Evolutionary conservation across 306 rosid species (phyloP).

Genomic region (barrel medic (Medicago truncatula)): MtrunA17r5.0-ANR NC_053045.1:35065001-35065500

Average conservation of each 20-base stretch:
- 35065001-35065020: constrained; percentile 44
- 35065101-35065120: constrained; percentile 9
- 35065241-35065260: not conserved
- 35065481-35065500: not conserved
- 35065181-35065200: not conserved
- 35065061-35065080: constrained; percentile 8
- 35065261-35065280: not conserved
- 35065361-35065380: constrained; percentile 3
- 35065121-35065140: constrained; percentile 15
- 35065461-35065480: too few relatives aligned
- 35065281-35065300: not conserved
- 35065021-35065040: constrained; percentile 61
- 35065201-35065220: constrained; percentile 11
- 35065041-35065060: constrained; percentile 51
- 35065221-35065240: constrained; percentile 6
- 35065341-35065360: not conserved
- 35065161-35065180: constrained; percentile 9
- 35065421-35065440: too few relatives aligned
- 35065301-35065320: constrained; percentile 1
- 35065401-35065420: not conserved
- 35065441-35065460: not conserved
- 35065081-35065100: constrained; percentile 16
- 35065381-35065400: not conserved
- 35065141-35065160: not conserved
- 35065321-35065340: constrained; percentile 15